Evolutionary conservation across 2,329 filamentous ascomycete genomes (phyloP).

Genomic region (Cercospora brassicicola): DNA sequence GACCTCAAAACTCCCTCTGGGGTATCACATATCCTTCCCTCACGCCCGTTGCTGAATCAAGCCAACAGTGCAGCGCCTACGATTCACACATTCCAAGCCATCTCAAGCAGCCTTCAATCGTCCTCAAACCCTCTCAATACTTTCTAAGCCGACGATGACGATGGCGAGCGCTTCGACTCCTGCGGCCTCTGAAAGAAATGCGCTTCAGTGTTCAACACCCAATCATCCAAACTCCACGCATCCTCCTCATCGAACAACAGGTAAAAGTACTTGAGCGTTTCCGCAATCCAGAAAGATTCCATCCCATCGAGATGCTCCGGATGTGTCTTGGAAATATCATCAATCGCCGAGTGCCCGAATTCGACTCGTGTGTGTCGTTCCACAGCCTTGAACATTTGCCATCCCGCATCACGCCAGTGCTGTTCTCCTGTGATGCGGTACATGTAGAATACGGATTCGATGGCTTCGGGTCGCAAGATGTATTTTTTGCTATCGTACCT

Average conservation of each 20-base stretch:
- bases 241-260: slow-evolving; percentile 71
- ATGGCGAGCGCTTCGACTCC: not conserved
- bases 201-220: slow-evolving; percentile 61
- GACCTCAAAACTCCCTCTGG: not conserved
- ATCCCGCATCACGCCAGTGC: slow-evolving; percentile 75
- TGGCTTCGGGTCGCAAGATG: slow-evolving; percentile 67
- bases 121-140: not conserved
- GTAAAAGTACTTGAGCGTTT: slow-evolving; percentile 92
- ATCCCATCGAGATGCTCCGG: slow-evolving; percentile 60
- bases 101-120: not conserved
- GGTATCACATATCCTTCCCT: not conserved
- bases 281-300: slow-evolving; percentile 86
- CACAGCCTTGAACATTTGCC: slow-evolving; percentile 79
- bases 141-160: not conserved
- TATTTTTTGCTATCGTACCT: slow-evolving; percentile 43
- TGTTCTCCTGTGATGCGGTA: slow-evolving; percentile 83
- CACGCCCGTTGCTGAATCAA: not conserved
- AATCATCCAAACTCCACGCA: slow-evolving; percentile 67
- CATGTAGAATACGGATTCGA: slow-evolving; percentile 86
- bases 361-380: slow-evolving; percentile 65
- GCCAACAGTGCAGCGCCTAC: not conserved
- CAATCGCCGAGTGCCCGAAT: slow-evolving; percentile 68
- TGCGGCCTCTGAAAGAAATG: slow-evolving; percentile 47
- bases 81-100: not conserved
- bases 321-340: slow-evolving; percentile 56